Evolutionary conservation across 108 stramenopile genomes (phyloP).

Genomic region (Skeletonema tropicum): DNA sequence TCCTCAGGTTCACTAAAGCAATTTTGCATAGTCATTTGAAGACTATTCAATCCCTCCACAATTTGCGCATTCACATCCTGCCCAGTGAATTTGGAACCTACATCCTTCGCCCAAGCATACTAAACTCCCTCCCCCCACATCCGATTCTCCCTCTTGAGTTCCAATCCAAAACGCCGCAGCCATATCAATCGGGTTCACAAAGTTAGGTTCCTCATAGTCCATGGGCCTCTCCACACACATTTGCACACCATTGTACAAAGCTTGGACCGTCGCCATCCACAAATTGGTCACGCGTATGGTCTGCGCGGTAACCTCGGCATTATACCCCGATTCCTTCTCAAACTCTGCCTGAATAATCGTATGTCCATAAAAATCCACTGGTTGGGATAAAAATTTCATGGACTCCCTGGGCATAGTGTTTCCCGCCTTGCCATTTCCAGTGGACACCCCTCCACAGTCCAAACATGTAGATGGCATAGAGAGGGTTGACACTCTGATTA

Average conservation of each 20-base stretch:
- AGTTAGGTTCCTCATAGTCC: conserved; percentile 18
- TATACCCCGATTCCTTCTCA: conserved; percentile 26
- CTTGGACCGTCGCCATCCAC: conserved; percentile 74
- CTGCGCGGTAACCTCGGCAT: conserved; percentile 31
- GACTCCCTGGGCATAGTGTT: conserved; percentile 1
- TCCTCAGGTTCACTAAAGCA: conserved; percentile 24
- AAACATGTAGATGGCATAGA: conserved; percentile 36
- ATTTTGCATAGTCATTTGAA: conserved; percentile 33
- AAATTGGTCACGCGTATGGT: conserved; percentile 55
- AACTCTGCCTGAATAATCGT: conserved; percentile 44
- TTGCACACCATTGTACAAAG: conserved; percentile 56
- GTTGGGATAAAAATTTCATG: conserved; percentile 18
- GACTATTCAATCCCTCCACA: conserved; percentile 37
- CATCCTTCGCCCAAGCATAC: conserved; percentile 64
- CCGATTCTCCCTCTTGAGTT: conserved; percentile 55
- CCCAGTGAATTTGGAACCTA: conserved; percentile 53
- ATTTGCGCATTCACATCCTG: conserved; percentile 61
- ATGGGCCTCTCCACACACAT: conserved; percentile 42
- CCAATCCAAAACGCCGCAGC: conserved; percentile 84
- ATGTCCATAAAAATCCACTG: conserved; percentile 32
- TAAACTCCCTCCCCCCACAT: conserved; percentile 61
- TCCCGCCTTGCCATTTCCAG: conserved; percentile 12
- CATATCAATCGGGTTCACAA: conserved; percentile 55
- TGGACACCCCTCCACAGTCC: conserved; percentile 19
- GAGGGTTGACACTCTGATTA: conserved; percentile 19